Base-by-base conservation (phyloP, 495 filamentous ascomycete species). In the Aspergillus indologenus region DNA sequence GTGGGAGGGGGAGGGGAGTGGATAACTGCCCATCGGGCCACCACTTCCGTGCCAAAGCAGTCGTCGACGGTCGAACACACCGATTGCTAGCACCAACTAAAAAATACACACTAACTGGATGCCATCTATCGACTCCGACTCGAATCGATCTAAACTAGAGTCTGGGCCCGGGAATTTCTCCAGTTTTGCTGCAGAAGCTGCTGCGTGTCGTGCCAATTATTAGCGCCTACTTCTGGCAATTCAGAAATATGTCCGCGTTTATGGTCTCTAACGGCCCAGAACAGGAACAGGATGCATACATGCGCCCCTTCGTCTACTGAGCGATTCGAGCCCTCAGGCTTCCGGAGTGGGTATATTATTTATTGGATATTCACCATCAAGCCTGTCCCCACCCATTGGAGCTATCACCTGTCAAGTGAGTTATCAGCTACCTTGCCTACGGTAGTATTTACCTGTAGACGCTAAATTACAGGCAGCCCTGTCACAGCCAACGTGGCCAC, bases 371-470 rank as follows among this genome's bases (percentile, higher is more conserved):
- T 29, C 48, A 29, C 15, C 48, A 29, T 19, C 48, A 51, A 29
- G 48, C 24, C 6, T 18, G 24, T 29, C 48, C 34, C 54, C 54
- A 56, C 54, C 43, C 4, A 56, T 18, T 45, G 45, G 54, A 56
- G 54, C 54, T 56, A 56, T 56, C 54, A 56, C 54, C 54, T 56
- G 54, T 56, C 54, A 56, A 45, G 43, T 29, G 54, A 34, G 46
- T 21, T 26, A 51, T 51, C 1, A 51, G 48, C 12, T 51, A 51
- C 9, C 48, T 29, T 29, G n/a, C n/a, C n/a, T n/a, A n/a, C n/a
- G n/a, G n/a, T n/a, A 29, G 26, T 29, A 4, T 29, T 29, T 24
- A 40, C 24, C 49, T 31, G 23, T 21, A 48, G 17, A 21, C 3
- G 21, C 40, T 24, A n/a, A n/a, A n/a, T n/a, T n/a, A 44, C 12